Base-by-base conservation (phyloP, 2,329 filamentous ascomycete genomes). In the Stromatinia cepivora region DNA sequence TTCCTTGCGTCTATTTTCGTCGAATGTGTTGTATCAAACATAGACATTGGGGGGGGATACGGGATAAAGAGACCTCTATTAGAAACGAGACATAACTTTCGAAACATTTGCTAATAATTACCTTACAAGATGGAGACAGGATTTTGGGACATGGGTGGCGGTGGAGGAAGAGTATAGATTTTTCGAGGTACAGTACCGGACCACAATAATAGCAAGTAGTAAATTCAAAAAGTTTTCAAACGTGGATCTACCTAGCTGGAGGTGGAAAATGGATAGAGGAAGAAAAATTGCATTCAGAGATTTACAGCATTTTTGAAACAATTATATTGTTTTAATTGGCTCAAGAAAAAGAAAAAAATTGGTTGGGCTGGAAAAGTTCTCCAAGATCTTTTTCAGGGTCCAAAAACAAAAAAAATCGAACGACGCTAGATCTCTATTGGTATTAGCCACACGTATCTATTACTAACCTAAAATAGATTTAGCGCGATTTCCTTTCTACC, bases 81-180 rank as follows among this genome's bases (percentile, higher is more conserved):
- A 7, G 31, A 39, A 56, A 57, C 20, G n/a, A n/a, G 2, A 7
- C 54, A 57, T 34, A 36, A 36, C 20, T 6, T n/a, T 6, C 20
- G 13, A 28, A 66, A 58, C 52, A 58, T 34, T 66, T 42, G 66
- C 68, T 63, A 8, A 67, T 42, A 42, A 42, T 31, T 34, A n/a
- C 57, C 52, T 25, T 57, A 31, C 78, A 92, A 42, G 86, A 87
- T 92, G 85, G 90, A 93, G 79, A 88, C 86, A 72, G 87, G 85
- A 1, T 93, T 93, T 77, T 93, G 90, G 90, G 85, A 90, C 69
- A 92, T 92, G 88, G 87, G 86, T 1, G 74, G 46, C 54, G 66
- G 63, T 39, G 67, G 65, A 58, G 57, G 48, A 15, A 67, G 59
- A 52, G n/a, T 22, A 42, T 61, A 36, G 42, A 45, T 42, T 45